phyloP scores from a whole-genome alignment of 805 yeast genomes.

The Ogataea haglerorum region DNA sequence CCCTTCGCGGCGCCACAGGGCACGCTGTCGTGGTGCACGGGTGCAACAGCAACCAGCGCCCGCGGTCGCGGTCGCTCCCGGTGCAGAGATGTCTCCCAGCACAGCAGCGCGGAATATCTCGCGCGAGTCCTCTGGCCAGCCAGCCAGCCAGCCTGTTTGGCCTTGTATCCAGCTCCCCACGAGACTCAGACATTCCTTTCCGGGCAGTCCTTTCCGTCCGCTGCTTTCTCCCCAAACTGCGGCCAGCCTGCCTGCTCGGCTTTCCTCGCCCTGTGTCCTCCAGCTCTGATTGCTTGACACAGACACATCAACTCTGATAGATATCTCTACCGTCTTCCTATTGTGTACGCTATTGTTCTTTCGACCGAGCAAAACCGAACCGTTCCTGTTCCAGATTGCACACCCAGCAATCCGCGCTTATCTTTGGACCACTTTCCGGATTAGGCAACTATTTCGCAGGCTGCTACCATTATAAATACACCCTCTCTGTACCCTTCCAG shows the following conservation, averaged over 20 bases:
- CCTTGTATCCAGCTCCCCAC: too few relatives aligned
- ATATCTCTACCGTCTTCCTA: background rate
- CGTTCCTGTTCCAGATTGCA: constrained; percentile 1
- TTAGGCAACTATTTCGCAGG: constrained; percentile 3
- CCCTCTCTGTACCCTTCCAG: background rate
- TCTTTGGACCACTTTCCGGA: constrained; percentile 2
- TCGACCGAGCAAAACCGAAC: constrained; percentile 7
- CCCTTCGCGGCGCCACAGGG: too few relatives aligned
- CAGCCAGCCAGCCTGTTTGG: too few relatives aligned
- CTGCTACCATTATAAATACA: constrained; percentile 3
- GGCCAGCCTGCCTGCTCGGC: background rate
- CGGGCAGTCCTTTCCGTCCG: too few relatives aligned
- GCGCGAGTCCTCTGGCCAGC: too few relatives aligned
- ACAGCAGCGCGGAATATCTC: too few relatives aligned
- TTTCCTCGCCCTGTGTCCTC: background rate
- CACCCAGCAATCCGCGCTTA: constrained; percentile 3
- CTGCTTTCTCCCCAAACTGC: background rate
- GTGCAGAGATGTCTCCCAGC: too few relatives aligned
- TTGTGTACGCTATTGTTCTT: constrained; percentile 1
- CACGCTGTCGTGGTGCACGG: background rate
- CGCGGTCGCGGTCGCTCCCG: too few relatives aligned
- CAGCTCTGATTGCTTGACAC: background rate
- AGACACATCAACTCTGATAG: background rate
- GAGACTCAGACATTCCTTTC: too few relatives aligned
- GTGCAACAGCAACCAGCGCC: background rate